Evolutionary conservation across 2,329 filamentous ascomycete species (phyloP).

Genomic region (Didymella pomorum): DNA sequence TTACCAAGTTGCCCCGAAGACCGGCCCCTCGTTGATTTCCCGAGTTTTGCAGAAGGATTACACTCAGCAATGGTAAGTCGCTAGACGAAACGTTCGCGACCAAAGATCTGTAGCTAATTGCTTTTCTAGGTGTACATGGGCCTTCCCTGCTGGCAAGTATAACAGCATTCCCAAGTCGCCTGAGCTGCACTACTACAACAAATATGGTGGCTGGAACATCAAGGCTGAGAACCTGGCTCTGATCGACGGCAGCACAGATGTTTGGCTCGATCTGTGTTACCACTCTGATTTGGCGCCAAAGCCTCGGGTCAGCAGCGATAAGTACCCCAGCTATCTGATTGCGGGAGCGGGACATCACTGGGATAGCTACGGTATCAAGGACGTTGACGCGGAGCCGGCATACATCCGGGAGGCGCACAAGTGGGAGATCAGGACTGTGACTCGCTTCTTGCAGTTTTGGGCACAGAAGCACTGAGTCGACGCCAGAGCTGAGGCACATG

Average conservation of each 20-base stretch:
- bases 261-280: slow-evolving; percentile 62
- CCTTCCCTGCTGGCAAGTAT: slow-evolving; percentile 58
- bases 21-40: slow-evolving; percentile 58
- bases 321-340: slow-evolving; percentile 61
- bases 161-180: slow-evolving; percentile 57
- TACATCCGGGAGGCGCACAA: slow-evolving; percentile 61
- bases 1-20: slow-evolving; percentile 58
- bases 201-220: slow-evolving; percentile 59
- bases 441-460: slow-evolving; percentile 41
- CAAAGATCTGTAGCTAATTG: neutral
- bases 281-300: slow-evolving; percentile 56
- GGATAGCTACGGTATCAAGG: slow-evolving; percentile 55
- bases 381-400: slow-evolving; percentile 58
- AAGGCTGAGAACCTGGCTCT: slow-evolving; percentile 59
- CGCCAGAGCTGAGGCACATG: neutral
- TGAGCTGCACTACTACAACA: slow-evolving; percentile 54
- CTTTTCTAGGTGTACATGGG: slow-evolving; percentile 54
- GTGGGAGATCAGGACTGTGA: slow-evolving; percentile 60
- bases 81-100: neutral
- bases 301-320: slow-evolving; percentile 49
- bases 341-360: slow-evolving; percentile 62
- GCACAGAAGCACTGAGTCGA: slow-evolving; percentile 12
- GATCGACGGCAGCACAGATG: slow-evolving; percentile 62
- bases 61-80: slow-evolving; percentile 62
- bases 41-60: slow-evolving; percentile 59